Percentiles rank a stretch among this genome's conserved stretches.
These are phyloP conservation scores for Ploettnerulaceae sp. DNA, from an alignment of 2,329 filamentous ascomycete species.

Conservation along the genomic window DNA sequence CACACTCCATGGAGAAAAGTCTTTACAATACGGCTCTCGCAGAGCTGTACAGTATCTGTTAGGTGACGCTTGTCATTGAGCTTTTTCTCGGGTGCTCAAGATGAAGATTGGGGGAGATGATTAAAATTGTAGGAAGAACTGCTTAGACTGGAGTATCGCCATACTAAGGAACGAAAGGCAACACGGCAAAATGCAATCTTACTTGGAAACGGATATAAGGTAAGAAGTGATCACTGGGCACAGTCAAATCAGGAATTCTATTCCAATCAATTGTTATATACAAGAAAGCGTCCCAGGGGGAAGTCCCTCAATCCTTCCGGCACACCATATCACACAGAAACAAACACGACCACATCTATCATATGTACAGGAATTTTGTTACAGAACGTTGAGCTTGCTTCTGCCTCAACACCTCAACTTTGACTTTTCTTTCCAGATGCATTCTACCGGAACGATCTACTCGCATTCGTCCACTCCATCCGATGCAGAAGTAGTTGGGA, in stretches of 20 bases:
- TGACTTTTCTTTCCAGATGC: not conserved
- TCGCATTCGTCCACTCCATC: constrained; percentile 4
- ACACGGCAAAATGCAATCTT: no score
- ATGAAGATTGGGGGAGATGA: not conserved
- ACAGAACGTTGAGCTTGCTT: not conserved
- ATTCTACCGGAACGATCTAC: not conserved
- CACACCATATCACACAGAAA: not conserved
- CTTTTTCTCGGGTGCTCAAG: not conserved
- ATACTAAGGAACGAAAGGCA: not conserved
- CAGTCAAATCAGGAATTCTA: constrained; percentile 6
- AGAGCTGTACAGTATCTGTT: no score
- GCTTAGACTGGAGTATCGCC: not conserved
- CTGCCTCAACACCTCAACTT: not conserved
- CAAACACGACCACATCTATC: not conserved
- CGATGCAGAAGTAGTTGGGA: not conserved
- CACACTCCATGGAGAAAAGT: no score
- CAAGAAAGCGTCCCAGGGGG: not conserved
- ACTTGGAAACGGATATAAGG: no score
- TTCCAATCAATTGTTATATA: constrained; percentile 8
- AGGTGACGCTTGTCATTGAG: not conserved
- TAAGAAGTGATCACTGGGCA: not conserved
- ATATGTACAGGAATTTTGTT: constrained; percentile 5
- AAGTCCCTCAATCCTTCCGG: not conserved
- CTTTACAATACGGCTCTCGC: no score
- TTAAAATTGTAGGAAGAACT: not conserved